These are phyloP conservation scores for Thraustochytrium striatum DNA, from an alignment of 352 stramenopile genomes.

Conservation along the genomic window DNA sequence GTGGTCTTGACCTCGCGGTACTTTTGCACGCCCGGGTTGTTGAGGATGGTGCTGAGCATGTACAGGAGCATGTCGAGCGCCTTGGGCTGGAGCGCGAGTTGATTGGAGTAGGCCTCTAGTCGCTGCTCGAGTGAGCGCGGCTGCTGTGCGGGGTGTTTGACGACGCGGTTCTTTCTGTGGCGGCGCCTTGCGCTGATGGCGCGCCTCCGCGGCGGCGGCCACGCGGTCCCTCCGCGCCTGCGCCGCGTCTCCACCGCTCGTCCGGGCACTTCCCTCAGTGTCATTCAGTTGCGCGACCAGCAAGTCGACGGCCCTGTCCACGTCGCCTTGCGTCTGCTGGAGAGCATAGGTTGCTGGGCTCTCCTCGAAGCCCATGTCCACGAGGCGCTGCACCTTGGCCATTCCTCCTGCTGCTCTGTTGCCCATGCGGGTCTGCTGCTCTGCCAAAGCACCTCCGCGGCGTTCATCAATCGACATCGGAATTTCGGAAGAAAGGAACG, in stretches of 20 bases:
- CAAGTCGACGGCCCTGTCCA: background rate
- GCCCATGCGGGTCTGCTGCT: too few species aligned
- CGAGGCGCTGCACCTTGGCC: slow-evolving; percentile 25
- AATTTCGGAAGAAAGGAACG: too few species aligned
- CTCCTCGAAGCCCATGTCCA: slow-evolving; percentile 33
- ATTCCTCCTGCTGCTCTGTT: too few species aligned
- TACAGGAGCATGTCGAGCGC: slow-evolving; percentile 32
- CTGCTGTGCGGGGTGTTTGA: background rate
- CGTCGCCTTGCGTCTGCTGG: slow-evolving; percentile 9
- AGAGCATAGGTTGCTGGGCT: slow-evolving; percentile 4
- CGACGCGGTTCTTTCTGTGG: background rate
- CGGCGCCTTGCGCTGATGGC: background rate
- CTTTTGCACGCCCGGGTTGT: slow-evolving; percentile 32
- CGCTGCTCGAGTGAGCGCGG: slow-evolving; percentile 14
- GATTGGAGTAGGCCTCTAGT: background rate
- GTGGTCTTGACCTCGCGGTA: slow-evolving; percentile 40
- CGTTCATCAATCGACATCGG: too few species aligned
- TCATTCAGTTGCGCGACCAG: background rate
- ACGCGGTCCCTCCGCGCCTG: background rate
- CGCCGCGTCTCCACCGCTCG: background rate
- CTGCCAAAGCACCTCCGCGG: too few species aligned
- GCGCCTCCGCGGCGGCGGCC: slow-evolving; percentile 2
- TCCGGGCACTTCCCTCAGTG: background rate
- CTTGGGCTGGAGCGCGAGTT: background rate
- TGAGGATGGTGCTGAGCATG: slow-evolving; percentile 44